These are phyloP conservation scores for Apiospora koreana DNA, from an alignment of 2,329 filamentous ascomycete species.

Conservation along the genomic window DNA sequence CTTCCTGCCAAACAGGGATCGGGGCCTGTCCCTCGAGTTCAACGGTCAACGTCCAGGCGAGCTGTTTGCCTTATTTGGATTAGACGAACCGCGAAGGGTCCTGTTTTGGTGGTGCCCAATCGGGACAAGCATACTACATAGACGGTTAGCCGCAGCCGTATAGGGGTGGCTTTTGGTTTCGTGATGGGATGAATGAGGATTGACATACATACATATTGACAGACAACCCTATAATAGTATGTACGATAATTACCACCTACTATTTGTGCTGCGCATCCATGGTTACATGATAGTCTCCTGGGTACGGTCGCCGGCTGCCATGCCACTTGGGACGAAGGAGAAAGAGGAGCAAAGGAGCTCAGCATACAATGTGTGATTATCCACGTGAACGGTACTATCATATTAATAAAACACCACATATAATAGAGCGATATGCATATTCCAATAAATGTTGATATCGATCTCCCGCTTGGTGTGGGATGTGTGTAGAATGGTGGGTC, in stretches of 20 bases:
- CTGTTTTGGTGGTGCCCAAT: not conserved
- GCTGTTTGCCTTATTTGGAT: slow-evolving; percentile 1
- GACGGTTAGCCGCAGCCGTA: not conserved
- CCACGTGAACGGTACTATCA: not conserved
- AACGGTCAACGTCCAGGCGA: slow-evolving; percentile 9
- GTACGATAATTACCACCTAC: no score
- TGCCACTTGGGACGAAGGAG: not conserved
- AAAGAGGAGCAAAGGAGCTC: not conserved
- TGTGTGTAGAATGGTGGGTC: not conserved
- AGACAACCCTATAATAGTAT: no score
- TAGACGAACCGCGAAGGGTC: slow-evolving; percentile 2
- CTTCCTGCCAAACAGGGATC: slow-evolving; percentile 4
- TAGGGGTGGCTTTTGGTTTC: not conserved
- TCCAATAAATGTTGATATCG: not conserved
- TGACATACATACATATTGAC: no score
- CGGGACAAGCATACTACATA: not conserved
- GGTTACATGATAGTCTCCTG: not conserved
- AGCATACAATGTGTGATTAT: not conserved
- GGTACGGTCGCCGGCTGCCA: not conserved
- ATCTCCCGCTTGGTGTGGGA: not conserved
- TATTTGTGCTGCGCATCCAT: not conserved
- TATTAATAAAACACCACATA: not conserved
- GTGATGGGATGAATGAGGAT: not conserved
- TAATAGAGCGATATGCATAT: not conserved
- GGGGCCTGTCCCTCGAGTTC: not conserved